Percentiles rank a stretch among this genome's conserved stretches.
Conservation (phyloP, 768 basidiomycete genomes). For the Suillus paluster region DNA sequence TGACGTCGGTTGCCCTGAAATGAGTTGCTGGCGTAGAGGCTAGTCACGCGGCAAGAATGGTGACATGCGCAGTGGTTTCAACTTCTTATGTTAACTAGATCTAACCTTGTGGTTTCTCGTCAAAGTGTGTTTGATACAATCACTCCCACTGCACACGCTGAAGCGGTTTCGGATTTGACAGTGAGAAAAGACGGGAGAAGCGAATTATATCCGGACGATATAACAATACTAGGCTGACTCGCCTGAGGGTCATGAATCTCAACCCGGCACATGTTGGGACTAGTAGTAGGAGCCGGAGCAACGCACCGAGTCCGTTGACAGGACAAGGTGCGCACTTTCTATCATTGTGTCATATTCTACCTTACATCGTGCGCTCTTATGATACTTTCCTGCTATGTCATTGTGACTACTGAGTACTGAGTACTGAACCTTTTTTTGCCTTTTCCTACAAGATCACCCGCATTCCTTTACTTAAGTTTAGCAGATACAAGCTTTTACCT, state of each 20-base stretch:
- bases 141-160: neutral
- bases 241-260: neutral
- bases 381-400: too few relatives aligned
- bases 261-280: neutral
- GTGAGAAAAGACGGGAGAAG: conserved; percentile 1
- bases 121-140: neutral
- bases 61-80: neutral
- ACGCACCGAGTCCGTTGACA: too few relatives aligned
- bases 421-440: too few relatives aligned
- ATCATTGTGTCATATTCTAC: too few relatives aligned
- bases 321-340: too few relatives aligned
- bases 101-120: neutral
- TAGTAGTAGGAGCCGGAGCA: too few relatives aligned
- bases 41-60: neutral
- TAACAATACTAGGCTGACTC: neutral
- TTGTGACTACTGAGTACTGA: too few relatives aligned
- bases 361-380: too few relatives aligned
- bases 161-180: neutral
- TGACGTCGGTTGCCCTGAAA: neutral
- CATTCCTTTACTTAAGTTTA: too few relatives aligned
- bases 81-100: neutral
- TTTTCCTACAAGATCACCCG: too few relatives aligned
- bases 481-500: too few relatives aligned
- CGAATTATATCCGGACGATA: neutral
- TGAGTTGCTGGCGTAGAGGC: neutral